Evolutionary conservation across 2,329 filamentous ascomycete species (phyloP).

Genomic region (Lasiodiplodia theobromae): DNA sequence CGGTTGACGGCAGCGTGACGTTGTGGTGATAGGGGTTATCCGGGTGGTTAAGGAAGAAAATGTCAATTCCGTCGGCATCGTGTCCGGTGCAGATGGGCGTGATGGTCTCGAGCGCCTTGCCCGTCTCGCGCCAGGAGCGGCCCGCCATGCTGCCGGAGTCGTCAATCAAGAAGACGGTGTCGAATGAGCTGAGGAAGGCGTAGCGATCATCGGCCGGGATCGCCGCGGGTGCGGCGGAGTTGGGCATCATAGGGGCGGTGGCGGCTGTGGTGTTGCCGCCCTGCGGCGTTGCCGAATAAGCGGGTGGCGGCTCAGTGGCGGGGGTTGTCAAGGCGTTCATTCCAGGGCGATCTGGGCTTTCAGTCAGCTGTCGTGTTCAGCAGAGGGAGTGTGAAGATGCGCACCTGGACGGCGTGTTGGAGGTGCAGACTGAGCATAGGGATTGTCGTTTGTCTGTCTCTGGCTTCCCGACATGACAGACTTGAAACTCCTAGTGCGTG

Average conservation of each 20-base stretch:
- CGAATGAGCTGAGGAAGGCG: constrained; percentile 78
- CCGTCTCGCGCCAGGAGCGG: constrained; percentile 76
- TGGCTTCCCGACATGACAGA: constrained; percentile 32
- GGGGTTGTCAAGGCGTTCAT: constrained; percentile 40
- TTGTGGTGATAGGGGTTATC: constrained; percentile 68
- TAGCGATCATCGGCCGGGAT: constrained; percentile 68
- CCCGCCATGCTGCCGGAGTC: constrained; percentile 89
- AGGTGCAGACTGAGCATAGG: constrained; percentile 38
- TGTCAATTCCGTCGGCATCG: constrained; percentile 85
- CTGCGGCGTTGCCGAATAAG: constrained; percentile 47
- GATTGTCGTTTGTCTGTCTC: constrained; percentile 35
- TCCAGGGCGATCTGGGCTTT: constrained; percentile 36
- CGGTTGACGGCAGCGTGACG: constrained; percentile 63
- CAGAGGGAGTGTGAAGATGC: constrained; percentile 16
- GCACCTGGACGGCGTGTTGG: constrained; percentile 50
- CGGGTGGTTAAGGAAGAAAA: constrained; percentile 85
- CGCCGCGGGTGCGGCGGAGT: constrained; percentile 21
- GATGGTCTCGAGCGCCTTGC: constrained; percentile 73
- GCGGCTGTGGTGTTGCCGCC: constrained; percentile 1
- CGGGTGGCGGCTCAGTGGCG: constrained; percentile 50
- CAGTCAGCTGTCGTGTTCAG: constrained; percentile 1
- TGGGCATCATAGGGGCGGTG: constrained; percentile 20
- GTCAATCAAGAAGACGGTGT: constrained; percentile 90
- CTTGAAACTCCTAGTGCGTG: constrained; percentile 32
- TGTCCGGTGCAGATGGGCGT: constrained; percentile 80